Evolutionary conservation across 306 rosid species (phyloP), one percentile per base, ranked within the genome.

Genomic region (Medicago lupulina): DNA sequence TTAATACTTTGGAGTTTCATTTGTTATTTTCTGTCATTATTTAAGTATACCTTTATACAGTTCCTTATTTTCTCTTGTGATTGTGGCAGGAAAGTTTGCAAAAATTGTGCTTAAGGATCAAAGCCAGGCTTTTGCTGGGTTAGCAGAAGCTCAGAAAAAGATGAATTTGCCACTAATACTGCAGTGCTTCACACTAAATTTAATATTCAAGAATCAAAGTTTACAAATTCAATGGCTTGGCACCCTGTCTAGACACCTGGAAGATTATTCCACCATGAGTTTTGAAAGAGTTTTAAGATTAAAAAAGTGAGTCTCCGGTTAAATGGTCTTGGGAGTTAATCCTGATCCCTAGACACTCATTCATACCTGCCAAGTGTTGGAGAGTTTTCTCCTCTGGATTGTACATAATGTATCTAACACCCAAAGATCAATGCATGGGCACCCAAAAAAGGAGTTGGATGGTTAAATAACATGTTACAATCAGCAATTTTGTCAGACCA

Each of bases 91-190:
- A 25, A 12, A 12, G 6, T 59, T 13, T 25, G 40, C 65, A 59
- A 59, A 58, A 58, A 2, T 59, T 59, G 40, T 12, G 65, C 65
- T 25, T 59, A 59, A 59, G 40, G 65, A 59, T 59, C 65, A 59
- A 59, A 59, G 40, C 38, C 13, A 25, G 16, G 9, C 65, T 59
- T 59, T 59, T 59, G 40, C 7, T 10, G 40, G 65, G 65, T 23
- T 59, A 7, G 40, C 9, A 28, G 65, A 59, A 59, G 65, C 65
- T 25, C 40, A 12, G 39, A 25, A 25, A 6, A 59, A 6, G 38
- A 12, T 25, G 38, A 58, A 11, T 25, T 59, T 12, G 65, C 8
- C 16, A 10, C 64, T 11, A 58, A 11, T 13, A 23, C 38, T 23
- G 12, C 64, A 23, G 8, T 6, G 16, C 17, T 59, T 59, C 17